Evolutionary conservation across 495 filamentous ascomycete genomes (phyloP).

Genomic region (Hyaloscypha variabilis): DNA sequence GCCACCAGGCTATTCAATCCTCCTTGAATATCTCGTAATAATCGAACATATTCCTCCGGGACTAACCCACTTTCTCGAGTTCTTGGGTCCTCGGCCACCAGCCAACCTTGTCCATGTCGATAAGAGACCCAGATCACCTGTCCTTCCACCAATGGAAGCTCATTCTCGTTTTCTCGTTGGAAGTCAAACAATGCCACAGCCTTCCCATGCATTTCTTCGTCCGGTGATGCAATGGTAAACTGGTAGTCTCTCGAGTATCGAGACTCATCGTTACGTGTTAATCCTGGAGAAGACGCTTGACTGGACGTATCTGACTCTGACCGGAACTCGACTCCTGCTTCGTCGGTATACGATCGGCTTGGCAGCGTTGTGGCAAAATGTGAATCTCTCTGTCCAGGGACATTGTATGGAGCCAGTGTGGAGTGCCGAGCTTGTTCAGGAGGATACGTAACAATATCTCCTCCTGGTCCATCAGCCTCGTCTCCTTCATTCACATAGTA

Average conservation of each 20-base stretch:
- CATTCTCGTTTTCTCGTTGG: slow-evolving; percentile 92
- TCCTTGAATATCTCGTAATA: slow-evolving; percentile 88
- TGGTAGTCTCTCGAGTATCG: slow-evolving; percentile 88
- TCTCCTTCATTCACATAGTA: slow-evolving; percentile 78
- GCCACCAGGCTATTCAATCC: slow-evolving; percentile 54
- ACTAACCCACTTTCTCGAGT: slow-evolving; percentile 84
- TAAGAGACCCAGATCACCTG: slow-evolving; percentile 97
- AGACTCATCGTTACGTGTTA: slow-evolving; percentile 57
- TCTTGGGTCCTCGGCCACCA: slow-evolving; percentile 95
- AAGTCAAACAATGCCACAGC: slow-evolving; percentile 97
- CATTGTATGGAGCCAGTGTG: slow-evolving; percentile 37
- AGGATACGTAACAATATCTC: slow-evolving; percentile 81
- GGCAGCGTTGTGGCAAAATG: slow-evolving; percentile 42
- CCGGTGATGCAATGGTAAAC: slow-evolving; percentile 92
- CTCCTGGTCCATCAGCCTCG: slow-evolving; percentile 70
- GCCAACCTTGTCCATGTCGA: slow-evolving; percentile 93
- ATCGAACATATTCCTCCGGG: slow-evolving; percentile 93
- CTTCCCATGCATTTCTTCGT: slow-evolving; percentile 97
- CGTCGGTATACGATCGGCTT: slow-evolving; percentile 57
- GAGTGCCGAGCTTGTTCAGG: slow-evolving; percentile 63
- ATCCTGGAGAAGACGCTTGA: slow-evolving; percentile 51
- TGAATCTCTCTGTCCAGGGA: slow-evolving; percentile 42
- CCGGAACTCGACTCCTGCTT: slow-evolving; percentile 48
- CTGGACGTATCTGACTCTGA: slow-evolving; percentile 64
- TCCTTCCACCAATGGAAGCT: slow-evolving; percentile 88